Conservation (phyloP, 2,329 filamentous ascomycete species). For the Hypoxylon sp. region DNA sequence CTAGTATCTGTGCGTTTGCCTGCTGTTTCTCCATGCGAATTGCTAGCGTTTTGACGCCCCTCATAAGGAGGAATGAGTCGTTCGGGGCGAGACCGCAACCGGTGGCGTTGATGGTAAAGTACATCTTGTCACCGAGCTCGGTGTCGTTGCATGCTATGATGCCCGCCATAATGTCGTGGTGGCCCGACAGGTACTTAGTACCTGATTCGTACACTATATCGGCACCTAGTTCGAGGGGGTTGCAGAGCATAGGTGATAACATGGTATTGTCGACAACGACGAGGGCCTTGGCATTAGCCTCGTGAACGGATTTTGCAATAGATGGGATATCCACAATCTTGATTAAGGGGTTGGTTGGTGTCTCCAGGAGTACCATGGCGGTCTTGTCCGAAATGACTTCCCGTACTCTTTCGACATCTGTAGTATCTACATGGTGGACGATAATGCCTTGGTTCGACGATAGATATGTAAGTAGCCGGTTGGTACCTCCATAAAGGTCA, state of each 20-base stretch:
- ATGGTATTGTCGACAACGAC: conserved; percentile 99
- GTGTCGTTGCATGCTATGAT: conserved; percentile 92
- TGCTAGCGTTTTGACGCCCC: conserved; percentile 95
- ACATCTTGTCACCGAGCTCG: conserved; percentile 87
- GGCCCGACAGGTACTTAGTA: conserved; percentile 97
- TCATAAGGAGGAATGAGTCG: conserved; percentile 94
- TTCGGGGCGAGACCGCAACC: conserved; percentile 95
- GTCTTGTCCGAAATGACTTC: conserved; percentile 83
- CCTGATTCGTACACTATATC: conserved; percentile 98
- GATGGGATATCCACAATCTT: conserved; percentile 94
- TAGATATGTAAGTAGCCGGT: conserved; percentile 93
- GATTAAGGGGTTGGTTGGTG: conserved; percentile 96
- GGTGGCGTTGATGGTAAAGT: conserved; percentile 96
- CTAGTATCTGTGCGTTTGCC: conserved; percentile 89
- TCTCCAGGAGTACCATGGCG: conserved; percentile 95
- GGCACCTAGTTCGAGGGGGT: conserved; percentile 93
- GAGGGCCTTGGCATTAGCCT: conserved; percentile 81
- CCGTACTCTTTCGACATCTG: conserved; percentile 78
- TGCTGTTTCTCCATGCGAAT: conserved; percentile 99
- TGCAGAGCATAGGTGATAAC: conserved; percentile 94
- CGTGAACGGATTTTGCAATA: conserved; percentile 83
- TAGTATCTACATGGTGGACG: conserved; percentile 97
- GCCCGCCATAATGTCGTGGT: conserved; percentile 99
- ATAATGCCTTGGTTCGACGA: conserved; percentile 90
- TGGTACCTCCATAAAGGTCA: conserved; percentile 95